These are phyloP conservation scores for Ramaria rubella DNA, from an alignment of 768 basidiomycete species.

Conservation along the genomic window DNA sequence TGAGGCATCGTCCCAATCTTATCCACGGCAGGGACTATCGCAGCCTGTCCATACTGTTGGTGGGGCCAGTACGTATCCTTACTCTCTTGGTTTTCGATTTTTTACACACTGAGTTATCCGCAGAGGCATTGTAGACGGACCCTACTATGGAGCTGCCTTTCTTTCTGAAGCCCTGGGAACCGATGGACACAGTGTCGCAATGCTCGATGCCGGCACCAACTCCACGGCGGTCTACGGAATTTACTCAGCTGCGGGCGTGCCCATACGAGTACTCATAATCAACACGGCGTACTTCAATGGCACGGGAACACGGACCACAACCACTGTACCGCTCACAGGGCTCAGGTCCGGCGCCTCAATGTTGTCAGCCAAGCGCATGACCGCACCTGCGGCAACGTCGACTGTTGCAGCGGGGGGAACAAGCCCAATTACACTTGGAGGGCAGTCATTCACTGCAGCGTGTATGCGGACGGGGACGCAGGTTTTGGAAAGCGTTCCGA, in stretches of 20 bases:
- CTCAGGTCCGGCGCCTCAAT: conserved; percentile 17
- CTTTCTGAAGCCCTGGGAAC: conserved; percentile 32
- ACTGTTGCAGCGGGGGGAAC: conserved; percentile 25
- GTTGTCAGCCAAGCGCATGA: conserved; percentile 26
- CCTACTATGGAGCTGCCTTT: conserved; percentile 34
- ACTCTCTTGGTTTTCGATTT: neutral
- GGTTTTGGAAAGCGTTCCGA: conserved; percentile 21
- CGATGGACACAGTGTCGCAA: conserved; percentile 26
- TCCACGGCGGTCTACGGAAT: conserved; percentile 28
- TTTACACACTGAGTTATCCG: neutral
- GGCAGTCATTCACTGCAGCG: conserved; percentile 23
- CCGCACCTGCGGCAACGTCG: conserved; percentile 29
- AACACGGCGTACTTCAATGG: conserved; percentile 32
- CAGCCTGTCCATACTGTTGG: conserved; percentile 37
- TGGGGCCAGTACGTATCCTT: conserved; percentile 26
- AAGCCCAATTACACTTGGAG: conserved; percentile 30
- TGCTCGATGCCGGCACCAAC: conserved; percentile 30
- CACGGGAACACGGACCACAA: conserved; percentile 26
- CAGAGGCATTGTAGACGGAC: conserved; percentile 25
- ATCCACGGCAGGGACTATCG: conserved; percentile 31
- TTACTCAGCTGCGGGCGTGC: conserved; percentile 18
- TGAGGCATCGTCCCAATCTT: no score
- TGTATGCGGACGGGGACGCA: conserved; percentile 24
- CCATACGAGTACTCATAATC: conserved; percentile 28
- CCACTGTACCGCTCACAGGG: conserved; percentile 25